Evolutionary conservation across 768 basidiomycete genomes (phyloP), one percentile per base, ranked within the genome.

Genomic region (Suillus bovinus): DNA sequence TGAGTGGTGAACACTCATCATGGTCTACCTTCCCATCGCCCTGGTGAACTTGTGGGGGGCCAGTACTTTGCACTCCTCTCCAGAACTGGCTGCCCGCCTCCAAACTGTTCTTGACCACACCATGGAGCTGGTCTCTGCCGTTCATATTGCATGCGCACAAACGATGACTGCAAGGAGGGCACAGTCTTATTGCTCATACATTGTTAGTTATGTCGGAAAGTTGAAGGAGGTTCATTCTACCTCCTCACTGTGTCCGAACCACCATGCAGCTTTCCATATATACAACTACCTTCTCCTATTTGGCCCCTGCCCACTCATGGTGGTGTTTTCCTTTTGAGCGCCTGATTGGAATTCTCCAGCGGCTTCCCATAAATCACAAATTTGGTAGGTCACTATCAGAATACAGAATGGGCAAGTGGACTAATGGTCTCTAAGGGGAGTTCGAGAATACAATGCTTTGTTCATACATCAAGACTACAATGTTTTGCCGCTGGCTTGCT

Each of bases 321-420:
- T 80, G 78, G 76, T 66, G 69, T 2, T 80, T 76, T 61, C 78
- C 76, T 0, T 79, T 75, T 55, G 78, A 81, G 58, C 58, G 71
- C 0, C 59, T 76, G 14, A 80, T 81, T 56, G 76, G 79, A 0
- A 69, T 65, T 46, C 62, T 81, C 2, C 78, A 81, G 56, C 49
- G 64, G 2, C 66, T 79, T 14, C 52, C 65, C 9, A 76, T 65
- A 0, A 81, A 81, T 60, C 63, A 74, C 50, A 66, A 71, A 16
- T 58, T 67, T 61, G 74, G 77, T 63, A 47, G 17, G 59, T 56
- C 24, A 36, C 17, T 31, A 7, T 61, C 64, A n/a, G n/a, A n/a
- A 66, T 57, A 66, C 62, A 1, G 13, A 58, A 69, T 67, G 7
- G 14, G 39, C 22, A 42, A n/a, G 4, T 38, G 1, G 38, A 10